These are phyloP conservation scores for Notholithocarpus densiflorus DNA, from an alignment of 306 rosid genomes.

Conservation along the genomic window DNA sequence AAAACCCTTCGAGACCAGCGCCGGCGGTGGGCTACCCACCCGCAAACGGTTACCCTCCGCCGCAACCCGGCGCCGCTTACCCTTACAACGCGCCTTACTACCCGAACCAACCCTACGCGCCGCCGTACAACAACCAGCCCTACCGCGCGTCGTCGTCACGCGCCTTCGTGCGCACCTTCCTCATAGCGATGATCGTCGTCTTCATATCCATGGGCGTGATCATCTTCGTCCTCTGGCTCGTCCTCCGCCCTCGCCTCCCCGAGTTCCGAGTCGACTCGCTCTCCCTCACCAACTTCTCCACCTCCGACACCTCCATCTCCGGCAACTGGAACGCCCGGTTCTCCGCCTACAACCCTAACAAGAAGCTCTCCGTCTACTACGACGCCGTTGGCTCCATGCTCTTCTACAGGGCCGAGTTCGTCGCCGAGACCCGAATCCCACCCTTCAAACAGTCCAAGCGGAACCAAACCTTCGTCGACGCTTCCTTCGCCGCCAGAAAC, in stretches of 20 bases:
- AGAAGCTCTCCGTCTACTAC: slow-evolving; percentile 60
- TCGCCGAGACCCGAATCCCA: slow-evolving; percentile 34
- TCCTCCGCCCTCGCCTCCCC: slow-evolving; percentile 80
- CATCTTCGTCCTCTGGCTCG: slow-evolving; percentile 65
- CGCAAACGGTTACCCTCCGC: slow-evolving; percentile 32
- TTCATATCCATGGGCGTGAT: slow-evolving; percentile 45
- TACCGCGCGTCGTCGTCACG: slow-evolving; percentile 30
- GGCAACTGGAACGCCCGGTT: slow-evolving; percentile 59
- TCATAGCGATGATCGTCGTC: slow-evolving; percentile 53
- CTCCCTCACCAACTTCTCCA: slow-evolving; percentile 47
- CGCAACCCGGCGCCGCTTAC: slow-evolving; percentile 25
- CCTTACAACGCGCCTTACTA: slow-evolving; percentile 43
- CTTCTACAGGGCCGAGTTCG: slow-evolving; percentile 19
- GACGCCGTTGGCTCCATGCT: slow-evolving; percentile 34
- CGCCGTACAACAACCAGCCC: slow-evolving; percentile 27
- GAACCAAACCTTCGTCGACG: slow-evolving; percentile 26
- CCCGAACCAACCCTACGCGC: too few relatives aligned
- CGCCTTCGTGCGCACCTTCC: slow-evolving; percentile 56
- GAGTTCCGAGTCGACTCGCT: slow-evolving; percentile 46
- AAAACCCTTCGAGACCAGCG: slow-evolving; percentile 65
- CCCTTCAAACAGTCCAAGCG: slow-evolving; percentile 58
- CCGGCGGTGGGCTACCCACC: slow-evolving; percentile 86
- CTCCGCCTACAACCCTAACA: slow-evolving; percentile 58
- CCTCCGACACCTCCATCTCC: slow-evolving; percentile 36
- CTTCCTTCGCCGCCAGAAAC: neutral